phyloP scores from a whole-genome alignment of 148 eudicot genomes.

The Rhododendron molle region DNA sequence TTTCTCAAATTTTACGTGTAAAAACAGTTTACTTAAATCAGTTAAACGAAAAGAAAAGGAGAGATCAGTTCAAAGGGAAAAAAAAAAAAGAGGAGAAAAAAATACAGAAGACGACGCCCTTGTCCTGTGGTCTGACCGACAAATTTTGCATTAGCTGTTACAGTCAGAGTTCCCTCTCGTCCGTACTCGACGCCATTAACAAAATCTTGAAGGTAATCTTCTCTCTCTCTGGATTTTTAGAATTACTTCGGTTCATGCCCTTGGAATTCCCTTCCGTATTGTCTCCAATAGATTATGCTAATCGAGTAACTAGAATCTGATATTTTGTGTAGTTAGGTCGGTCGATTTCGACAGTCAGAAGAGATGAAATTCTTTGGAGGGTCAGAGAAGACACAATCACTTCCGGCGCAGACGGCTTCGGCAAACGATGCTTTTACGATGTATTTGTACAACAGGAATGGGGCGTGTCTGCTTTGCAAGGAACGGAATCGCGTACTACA shows the following conservation, averaged over 20 bases:
- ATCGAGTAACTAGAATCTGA: neutral
- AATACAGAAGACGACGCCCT: too few species aligned
- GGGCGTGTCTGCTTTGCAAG: constrained; percentile 68
- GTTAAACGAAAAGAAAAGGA: too few species aligned
- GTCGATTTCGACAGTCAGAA: neutral
- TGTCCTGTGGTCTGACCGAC: neutral
- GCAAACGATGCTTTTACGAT: constrained; percentile 17
- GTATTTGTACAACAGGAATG: constrained; percentile 68
- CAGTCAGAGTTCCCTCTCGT: too few species aligned
- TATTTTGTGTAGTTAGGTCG: neutral
- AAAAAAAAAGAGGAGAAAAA: too few species aligned
- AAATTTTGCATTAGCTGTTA: too few species aligned
- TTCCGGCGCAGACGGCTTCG: constrained; percentile 55
- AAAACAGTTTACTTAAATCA: too few species aligned
- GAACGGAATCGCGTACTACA: constrained; percentile 85
- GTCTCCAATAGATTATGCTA: neutral
- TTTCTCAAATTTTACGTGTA: too few species aligned
- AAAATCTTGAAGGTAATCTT: too few species aligned
- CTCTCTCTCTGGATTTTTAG: neutral
- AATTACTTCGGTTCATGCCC: neutral
- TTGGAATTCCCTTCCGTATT: neutral
- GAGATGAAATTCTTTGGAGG: constrained; percentile 80
- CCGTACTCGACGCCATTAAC: too few species aligned
- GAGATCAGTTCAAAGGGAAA: too few species aligned
- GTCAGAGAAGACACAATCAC: constrained; percentile 78